Conservation (phyloP, 2,329 filamentous ascomycete species). For the Mycogone perniciosa region DNA sequence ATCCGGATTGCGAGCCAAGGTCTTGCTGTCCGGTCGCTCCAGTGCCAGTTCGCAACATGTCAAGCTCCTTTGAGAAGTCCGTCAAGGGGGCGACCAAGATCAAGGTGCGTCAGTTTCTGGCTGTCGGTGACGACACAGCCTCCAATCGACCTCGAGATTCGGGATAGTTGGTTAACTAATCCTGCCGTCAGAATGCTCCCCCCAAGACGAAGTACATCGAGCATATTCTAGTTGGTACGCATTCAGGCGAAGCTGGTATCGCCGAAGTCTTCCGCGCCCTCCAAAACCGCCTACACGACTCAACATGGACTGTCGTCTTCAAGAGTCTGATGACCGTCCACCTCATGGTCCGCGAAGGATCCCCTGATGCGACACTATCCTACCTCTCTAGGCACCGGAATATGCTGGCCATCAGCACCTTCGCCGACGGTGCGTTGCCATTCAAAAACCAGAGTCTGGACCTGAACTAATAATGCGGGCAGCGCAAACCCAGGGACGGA, state of each 20-base stretch:
- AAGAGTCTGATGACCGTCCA: slow-evolving; percentile 95
- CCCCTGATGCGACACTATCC: slow-evolving; percentile 77
- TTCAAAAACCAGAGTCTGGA: background rate
- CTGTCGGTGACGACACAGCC: background rate
- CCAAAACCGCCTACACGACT: slow-evolving; percentile 82
- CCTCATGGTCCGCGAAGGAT: slow-evolving; percentile 94
- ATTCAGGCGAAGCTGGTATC: slow-evolving; percentile 89
- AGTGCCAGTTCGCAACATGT: slow-evolving; percentile 47
- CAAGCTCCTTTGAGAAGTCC: slow-evolving; percentile 94
- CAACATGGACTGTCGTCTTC: slow-evolving; percentile 99
- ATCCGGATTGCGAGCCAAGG: slow-evolving; percentile 8
- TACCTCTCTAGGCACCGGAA: slow-evolving; percentile 79
- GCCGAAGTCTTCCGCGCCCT: slow-evolving; percentile 92
- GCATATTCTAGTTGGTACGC: slow-evolving; percentile 90
- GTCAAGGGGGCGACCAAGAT: slow-evolving; percentile 98
- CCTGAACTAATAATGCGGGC: slow-evolving; percentile 9
- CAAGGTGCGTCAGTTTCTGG: slow-evolving; percentile 53
- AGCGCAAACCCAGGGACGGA: slow-evolving; percentile 92
- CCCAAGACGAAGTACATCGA: slow-evolving; percentile 99
- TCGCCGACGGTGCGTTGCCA: slow-evolving; percentile 72
- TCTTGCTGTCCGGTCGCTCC: background rate
- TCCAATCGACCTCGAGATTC: slow-evolving; percentile 1
- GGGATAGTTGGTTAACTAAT: background rate
- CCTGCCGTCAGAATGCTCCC: slow-evolving; percentile 64
- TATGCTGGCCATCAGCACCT: slow-evolving; percentile 79